phyloP scores from a whole-genome alignment of 2,329 filamentous ascomycete species.

The Hymenoscyphus fraxineus region DNA sequence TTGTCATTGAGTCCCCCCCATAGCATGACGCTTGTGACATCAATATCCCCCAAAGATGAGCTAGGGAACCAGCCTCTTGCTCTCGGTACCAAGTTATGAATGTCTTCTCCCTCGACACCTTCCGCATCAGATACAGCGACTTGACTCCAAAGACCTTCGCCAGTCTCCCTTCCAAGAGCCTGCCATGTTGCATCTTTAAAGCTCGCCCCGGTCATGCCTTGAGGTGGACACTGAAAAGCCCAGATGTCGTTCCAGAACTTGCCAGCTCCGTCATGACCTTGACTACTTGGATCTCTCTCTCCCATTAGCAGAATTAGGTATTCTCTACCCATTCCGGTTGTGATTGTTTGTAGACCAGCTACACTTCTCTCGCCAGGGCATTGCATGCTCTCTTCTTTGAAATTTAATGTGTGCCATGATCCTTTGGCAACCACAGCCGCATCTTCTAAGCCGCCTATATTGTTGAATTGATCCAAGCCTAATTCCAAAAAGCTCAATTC shows the following conservation, averaged over 20 bases:
- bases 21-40: conserved; percentile 55
- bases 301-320: conserved; percentile 61
- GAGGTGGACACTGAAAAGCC: conserved; percentile 58
- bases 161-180: conserved; percentile 49
- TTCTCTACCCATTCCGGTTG: conserved; percentile 56
- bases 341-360: conserved; percentile 51
- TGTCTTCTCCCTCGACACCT: conserved; percentile 43
- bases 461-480: conserved; percentile 52
- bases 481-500: conserved; percentile 64
- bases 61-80: conserved; percentile 56
- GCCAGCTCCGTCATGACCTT: conserved; percentile 49
- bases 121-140: conserved; percentile 48
- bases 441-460: conserved; percentile 46
- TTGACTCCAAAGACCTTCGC: conserved; percentile 56
- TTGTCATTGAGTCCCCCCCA: conserved; percentile 56
- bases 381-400: conserved; percentile 39
- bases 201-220: conserved; percentile 52
- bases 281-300: conserved; percentile 47
- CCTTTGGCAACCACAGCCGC: conserved; percentile 48
- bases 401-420: conserved; percentile 51
- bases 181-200: conserved; percentile 53
- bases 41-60: conserved; percentile 54
- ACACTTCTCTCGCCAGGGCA: conserved; percentile 55
- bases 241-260: conserved; percentile 59
- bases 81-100: conserved; percentile 44